Evolutionary conservation across 805 yeast genomes (phyloP).

Genomic region (Cyberlindnera nakhonratchasimensis): DNA sequence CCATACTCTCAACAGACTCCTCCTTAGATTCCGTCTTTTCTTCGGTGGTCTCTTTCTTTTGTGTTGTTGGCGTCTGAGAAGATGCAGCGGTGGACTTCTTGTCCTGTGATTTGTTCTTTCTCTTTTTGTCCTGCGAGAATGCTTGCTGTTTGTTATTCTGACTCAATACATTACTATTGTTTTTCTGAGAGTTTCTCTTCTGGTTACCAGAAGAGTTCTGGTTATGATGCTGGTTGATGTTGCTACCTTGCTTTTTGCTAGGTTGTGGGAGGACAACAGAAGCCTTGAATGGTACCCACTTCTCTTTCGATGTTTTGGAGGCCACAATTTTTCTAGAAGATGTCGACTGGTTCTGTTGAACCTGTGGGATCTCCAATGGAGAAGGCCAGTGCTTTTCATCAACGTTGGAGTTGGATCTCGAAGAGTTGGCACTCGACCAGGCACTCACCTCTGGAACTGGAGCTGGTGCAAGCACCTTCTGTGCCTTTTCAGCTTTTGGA

Average conservation of each 20-base stretch:
- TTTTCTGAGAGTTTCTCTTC: constrained; percentile 22
- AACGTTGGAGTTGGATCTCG: constrained; percentile 26
- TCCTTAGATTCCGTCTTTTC: constrained; percentile 4
- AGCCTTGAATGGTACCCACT: constrained; percentile 72
- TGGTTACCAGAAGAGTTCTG: constrained; percentile 14
- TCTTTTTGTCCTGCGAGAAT: constrained; percentile 23
- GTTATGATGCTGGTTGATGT: too few species aligned
- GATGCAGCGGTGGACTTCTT: constrained; percentile 9
- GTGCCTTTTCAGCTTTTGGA: constrained; percentile 24
- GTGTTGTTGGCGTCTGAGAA: neutral
- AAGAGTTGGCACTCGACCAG: constrained; percentile 41
- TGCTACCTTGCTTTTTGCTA: constrained; percentile 20
- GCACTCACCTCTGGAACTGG: constrained; percentile 60
- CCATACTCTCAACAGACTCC: constrained; percentile 5
- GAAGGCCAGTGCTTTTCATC: constrained; percentile 36
- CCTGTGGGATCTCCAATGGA: constrained; percentile 31
- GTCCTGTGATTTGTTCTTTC: constrained; percentile 24
- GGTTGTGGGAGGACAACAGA: constrained; percentile 43
- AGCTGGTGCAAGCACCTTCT: constrained; percentile 51
- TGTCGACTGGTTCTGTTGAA: constrained; percentile 12
- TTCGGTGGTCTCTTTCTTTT: constrained; percentile 1
- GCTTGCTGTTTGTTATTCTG: constrained; percentile 14
- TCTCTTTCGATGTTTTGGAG: constrained; percentile 42
- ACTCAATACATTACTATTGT: constrained; percentile 10
- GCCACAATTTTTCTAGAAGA: constrained; percentile 14